Base-by-base conservation (phyloP, 768 basidiomycete genomes). In the Mrakia blollopis region DNA sequence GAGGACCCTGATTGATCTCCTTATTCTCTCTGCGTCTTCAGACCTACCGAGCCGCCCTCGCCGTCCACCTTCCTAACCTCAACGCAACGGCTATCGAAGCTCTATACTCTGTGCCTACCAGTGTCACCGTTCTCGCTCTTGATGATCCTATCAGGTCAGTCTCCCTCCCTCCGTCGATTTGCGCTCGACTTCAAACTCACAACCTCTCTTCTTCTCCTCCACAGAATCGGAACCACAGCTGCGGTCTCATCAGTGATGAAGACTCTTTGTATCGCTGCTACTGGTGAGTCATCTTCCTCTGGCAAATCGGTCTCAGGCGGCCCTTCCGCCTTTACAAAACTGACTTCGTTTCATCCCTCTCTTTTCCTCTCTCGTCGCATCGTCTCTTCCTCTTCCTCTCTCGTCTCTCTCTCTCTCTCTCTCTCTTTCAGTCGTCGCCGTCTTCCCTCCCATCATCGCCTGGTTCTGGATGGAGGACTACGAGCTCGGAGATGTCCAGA, bases 401-500 rank as follows among this genome's bases (percentile, higher is more conserved):
- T 21, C 32, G 8, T 65, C 63, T 35, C 25, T 25, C 44, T 2
- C 14, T 18, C 25, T 57, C 16, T 35, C 37, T 35, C 18, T 35
- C 2, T 65, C 63, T 21, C 32, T 57, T 57, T n/a, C 57, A 57
- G 87, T 87, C 37, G 84, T 84, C 10, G 82, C 89, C 74, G 87
- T 88, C 78, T 83, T 91, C 69, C 80, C 91, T 0, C 90, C 91
- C 11, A 83, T 91, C 73, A 44, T 88, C 41, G 85, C 89, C 76
- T 83, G 90, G 2, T 83, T 91, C 80, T 83, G 88, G 73, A 89
- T 91, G 85, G 88, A 88, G 21, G 85, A 91, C 80, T 90, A 88
- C 86, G 86, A 88, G 77, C 88, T 93, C 65, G 88, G 89, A 21
- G 88, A 91, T 80, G 85, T 84, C 61, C 91, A 92, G 82, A 92